Evolutionary conservation across 2,329 filamentous ascomycete species (phyloP).

Genomic region (Cercospora citrullina): DNA sequence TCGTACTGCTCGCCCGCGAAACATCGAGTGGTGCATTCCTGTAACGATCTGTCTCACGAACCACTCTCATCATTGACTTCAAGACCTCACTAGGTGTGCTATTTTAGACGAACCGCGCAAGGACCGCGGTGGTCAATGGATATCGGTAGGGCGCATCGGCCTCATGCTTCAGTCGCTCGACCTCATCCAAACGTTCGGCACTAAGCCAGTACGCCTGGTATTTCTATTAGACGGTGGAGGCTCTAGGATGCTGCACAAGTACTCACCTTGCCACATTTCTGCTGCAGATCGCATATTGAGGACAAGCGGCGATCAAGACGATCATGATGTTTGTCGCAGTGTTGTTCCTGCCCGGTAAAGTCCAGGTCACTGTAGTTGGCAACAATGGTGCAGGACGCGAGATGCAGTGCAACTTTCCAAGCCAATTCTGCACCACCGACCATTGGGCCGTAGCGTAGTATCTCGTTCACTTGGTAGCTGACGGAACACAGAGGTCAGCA

Average conservation of each 20-base stretch:
- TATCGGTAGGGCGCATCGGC: constrained; percentile 5
- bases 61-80: neutral
- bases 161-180: constrained; percentile 2
- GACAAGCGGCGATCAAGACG: constrained; percentile 6
- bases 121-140: constrained; percentile 2
- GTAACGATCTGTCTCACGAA: neutral
- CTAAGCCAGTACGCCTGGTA: constrained; percentile 4
- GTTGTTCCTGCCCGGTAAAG: neutral
- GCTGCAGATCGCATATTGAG: neutral
- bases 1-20: neutral
- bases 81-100: neutral
- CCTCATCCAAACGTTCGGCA: constrained; percentile 3
- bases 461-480: constrained; percentile 8
- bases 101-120: neutral
- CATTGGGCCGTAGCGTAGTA: constrained; percentile 6
- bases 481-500: neutral
- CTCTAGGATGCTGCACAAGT: neutral
- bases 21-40: neutral
- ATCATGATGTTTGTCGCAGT: constrained; percentile 5
- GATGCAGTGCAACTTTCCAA: constrained; percentile 6
- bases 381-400: constrained; percentile 1
- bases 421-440: constrained; percentile 10
- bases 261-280: constrained; percentile 7
- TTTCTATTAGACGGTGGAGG: neutral
- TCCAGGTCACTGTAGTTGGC: neutral